A percentile compares a stretch with the other conserved stretches of the same genome.
phyloP scores from a whole-genome alignment of 148 eudicot species.

The Rhododendron ovatum region DNA sequence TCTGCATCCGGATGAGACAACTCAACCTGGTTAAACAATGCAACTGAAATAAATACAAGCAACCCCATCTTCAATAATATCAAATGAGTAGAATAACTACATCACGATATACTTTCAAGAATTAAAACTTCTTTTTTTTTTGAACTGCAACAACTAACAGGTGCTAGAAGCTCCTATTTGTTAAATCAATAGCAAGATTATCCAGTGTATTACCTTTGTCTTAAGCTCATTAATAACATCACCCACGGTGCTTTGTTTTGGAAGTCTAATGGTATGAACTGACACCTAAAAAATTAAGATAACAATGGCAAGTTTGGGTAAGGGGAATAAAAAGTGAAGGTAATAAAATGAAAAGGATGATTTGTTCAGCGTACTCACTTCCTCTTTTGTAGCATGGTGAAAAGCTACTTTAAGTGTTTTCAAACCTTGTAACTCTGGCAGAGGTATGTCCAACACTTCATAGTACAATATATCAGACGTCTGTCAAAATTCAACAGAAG shows the following conservation, averaged over 20 bases:
- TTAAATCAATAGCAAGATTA: neutral
- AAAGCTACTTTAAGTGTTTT: slow-evolving; percentile 81
- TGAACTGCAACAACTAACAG: neutral
- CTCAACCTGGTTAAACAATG: slow-evolving; percentile 45
- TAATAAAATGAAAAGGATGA: neutral
- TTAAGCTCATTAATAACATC: slow-evolving; percentile 73
- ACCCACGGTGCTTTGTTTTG: slow-evolving; percentile 80
- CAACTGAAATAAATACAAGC: slow-evolving; percentile 3
- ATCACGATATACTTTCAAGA: neutral
- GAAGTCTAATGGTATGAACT: slow-evolving; percentile 62
- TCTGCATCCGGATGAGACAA: slow-evolving; percentile 63
- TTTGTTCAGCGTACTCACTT: slow-evolving; percentile 35
- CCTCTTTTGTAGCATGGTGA: slow-evolving; percentile 71
- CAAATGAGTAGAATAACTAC: neutral
- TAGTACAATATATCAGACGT: slow-evolving; percentile 79
- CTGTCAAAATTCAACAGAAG: slow-evolving; percentile 22
- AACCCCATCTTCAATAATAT: neutral
- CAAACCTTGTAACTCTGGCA: slow-evolving; percentile 81
- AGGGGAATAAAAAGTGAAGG: neutral
- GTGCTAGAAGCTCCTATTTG: neutral
- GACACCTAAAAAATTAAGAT: slow-evolving; percentile 31
- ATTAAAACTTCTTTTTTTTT: neutral
- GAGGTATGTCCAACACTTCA: slow-evolving; percentile 80
- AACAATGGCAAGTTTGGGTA: slow-evolving; percentile 7
- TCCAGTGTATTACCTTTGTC: slow-evolving; percentile 44